Conservation (phyloP, 345 rosid genomes). For the Salix arbutifolia region DNA sequence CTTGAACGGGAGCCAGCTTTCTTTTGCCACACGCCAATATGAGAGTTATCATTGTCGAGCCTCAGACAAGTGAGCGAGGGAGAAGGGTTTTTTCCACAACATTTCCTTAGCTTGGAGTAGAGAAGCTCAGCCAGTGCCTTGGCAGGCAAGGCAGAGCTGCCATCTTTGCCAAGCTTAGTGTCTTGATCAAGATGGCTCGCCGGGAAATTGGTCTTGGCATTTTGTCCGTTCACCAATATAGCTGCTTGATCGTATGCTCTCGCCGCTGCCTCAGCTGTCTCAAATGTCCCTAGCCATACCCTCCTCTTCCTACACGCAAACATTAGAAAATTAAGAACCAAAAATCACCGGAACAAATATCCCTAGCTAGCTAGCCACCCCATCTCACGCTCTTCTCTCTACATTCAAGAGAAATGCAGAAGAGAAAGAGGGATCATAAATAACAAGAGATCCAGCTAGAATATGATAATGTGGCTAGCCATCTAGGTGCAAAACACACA, state of each 20-base stretch:
- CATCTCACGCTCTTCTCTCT: neutral
- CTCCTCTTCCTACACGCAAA: conserved; percentile 52
- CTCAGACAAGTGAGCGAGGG: conserved; percentile 69
- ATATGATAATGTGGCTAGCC: neutral
- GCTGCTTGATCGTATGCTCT: conserved; percentile 72
- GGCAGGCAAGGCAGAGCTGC: conserved; percentile 23
- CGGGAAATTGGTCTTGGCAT: conserved; percentile 71
- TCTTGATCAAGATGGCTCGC: conserved; percentile 3
- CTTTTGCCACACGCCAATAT: conserved; percentile 78
- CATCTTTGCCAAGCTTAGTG: neutral
- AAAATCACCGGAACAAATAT: neutral
- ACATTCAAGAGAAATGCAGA: neutral
- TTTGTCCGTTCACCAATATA: conserved; percentile 59
- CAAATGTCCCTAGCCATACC: conserved; percentile 80
- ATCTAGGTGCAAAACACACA: neutral
- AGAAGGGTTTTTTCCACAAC: conserved; percentile 43
- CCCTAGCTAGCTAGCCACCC: neutral
- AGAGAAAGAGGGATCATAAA: neutral
- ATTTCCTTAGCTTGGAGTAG: conserved; percentile 51
- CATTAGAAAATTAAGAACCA: neutral
- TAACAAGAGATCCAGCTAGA: neutral
- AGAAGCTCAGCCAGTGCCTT: conserved; percentile 48
- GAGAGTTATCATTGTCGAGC: conserved; percentile 60
- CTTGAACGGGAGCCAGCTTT: conserved; percentile 50
- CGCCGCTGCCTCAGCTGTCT: conserved; percentile 76